phyloP scores from a whole-genome alignment of 2,329 filamentous ascomycete species.

The Whalleya microplaca region DNA sequence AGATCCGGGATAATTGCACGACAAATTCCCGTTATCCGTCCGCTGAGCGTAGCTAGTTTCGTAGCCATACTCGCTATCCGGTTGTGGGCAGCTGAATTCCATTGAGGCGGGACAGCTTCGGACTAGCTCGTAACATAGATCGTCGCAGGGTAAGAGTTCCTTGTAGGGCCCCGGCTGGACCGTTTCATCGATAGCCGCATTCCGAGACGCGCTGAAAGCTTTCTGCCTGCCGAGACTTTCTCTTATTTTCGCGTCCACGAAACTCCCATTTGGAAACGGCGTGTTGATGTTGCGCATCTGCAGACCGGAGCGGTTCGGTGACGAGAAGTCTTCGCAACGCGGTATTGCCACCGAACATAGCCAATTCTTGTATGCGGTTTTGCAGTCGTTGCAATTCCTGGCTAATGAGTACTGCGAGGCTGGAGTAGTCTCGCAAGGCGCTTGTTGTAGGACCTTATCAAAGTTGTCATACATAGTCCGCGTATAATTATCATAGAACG shows the following conservation, averaged over 20 bases:
- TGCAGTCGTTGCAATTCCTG: slow-evolving; percentile 76
- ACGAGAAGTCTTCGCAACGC: slow-evolving; percentile 82
- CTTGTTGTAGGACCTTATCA: slow-evolving; percentile 77
- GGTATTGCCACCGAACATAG: slow-evolving; percentile 92
- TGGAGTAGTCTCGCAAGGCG: slow-evolving; percentile 78
- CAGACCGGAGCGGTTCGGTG: slow-evolving; percentile 53
- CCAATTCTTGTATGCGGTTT: slow-evolving; percentile 85
- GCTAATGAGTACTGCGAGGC: slow-evolving; percentile 82
- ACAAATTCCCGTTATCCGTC: slow-evolving; percentile 35
- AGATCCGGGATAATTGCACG: slow-evolving; percentile 66
- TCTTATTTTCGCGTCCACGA: slow-evolving; percentile 44
- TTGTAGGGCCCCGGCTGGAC: slow-evolving; percentile 89
- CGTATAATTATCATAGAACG: slow-evolving; percentile 80
- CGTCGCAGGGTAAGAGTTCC: slow-evolving; percentile 85
- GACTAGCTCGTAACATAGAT: slow-evolving; percentile 85
- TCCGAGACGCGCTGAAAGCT: slow-evolving; percentile 65
- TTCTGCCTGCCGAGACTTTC: slow-evolving; percentile 32
- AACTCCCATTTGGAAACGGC: slow-evolving; percentile 70
- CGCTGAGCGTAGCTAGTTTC: slow-evolving; percentile 50
- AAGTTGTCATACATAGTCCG: slow-evolving; percentile 74
- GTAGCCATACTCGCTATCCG: slow-evolving; percentile 43
- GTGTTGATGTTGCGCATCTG: slow-evolving; percentile 73
- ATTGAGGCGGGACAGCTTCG: slow-evolving; percentile 80
- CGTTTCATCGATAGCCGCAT: slow-evolving; percentile 69
- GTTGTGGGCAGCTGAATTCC: slow-evolving; percentile 73